Conservation (phyloP, 305 asterid species). For the Salvia sclarea region DNA sequence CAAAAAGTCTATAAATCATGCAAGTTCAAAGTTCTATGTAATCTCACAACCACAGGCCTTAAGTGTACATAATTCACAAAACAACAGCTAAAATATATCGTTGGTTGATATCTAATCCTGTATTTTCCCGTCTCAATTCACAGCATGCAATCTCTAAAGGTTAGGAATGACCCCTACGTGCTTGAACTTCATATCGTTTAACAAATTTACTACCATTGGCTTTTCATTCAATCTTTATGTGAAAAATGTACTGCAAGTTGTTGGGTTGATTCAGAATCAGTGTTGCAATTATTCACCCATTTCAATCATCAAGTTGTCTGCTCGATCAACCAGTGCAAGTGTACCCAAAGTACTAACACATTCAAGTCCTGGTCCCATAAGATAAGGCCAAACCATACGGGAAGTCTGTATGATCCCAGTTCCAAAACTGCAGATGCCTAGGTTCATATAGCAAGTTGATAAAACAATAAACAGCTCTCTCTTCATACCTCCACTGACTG, state of each 20-base stretch:
- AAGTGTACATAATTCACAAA: not conserved
- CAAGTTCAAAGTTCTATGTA: not conserved
- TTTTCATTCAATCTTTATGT: not conserved
- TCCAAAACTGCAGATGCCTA: slow-evolving; percentile 18
- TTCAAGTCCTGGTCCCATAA: not conserved
- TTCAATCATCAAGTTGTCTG: not conserved
- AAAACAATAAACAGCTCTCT: slow-evolving; percentile 19
- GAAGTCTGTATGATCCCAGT: not conserved
- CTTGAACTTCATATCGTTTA: not conserved
- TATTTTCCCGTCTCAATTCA: not conserved
- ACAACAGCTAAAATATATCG: not conserved
- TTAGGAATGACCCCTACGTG: not conserved
- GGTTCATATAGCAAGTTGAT: not conserved
- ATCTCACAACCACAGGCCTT: not conserved
- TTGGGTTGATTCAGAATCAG: not conserved
- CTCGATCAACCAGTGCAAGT: not conserved
- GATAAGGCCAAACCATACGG: not conserved
- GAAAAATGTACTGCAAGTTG: not conserved
- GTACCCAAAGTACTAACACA: not conserved
- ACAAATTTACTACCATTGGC: not conserved
- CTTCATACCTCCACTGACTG: slow-evolving; percentile 72
- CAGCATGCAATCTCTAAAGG: not conserved
- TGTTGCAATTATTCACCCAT: not conserved
- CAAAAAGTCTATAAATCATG: not conserved
- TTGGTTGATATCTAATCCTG: not conserved